Percentiles rank a stretch among this genome's conserved stretches.
Evolutionary conservation across 768 basidiomycete genomes (phyloP).

Genomic region (Candolleomyces aberdarensis): DNA sequence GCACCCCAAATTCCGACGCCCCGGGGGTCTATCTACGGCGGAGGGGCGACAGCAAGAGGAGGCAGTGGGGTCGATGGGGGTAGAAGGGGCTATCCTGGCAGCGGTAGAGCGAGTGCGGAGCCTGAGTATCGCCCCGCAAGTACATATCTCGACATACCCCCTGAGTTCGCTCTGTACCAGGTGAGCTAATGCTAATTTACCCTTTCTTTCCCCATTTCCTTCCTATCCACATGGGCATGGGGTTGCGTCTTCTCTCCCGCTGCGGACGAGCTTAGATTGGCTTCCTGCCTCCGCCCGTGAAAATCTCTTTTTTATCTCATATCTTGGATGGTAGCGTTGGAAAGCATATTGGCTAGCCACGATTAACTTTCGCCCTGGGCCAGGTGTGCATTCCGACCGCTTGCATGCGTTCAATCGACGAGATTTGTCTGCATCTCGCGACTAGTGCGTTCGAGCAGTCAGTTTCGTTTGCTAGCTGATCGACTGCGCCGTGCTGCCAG

Average conservation of each 20-base stretch:
- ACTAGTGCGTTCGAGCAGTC: neutral
- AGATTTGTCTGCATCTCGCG: neutral
- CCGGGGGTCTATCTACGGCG: neutral
- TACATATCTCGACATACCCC: slow-evolving; percentile 20
- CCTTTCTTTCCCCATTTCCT: neutral
- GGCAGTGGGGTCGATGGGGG: neutral
- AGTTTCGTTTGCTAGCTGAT: neutral
- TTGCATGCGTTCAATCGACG: slow-evolving; percentile 10
- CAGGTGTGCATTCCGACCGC: slow-evolving; percentile 13
- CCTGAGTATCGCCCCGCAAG: too few species aligned
- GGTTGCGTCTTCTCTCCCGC: slow-evolving; percentile 7
- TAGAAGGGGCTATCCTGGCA: neutral
- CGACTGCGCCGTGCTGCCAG: neutral
- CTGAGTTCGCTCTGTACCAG: slow-evolving; percentile 31
- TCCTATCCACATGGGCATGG: slow-evolving; percentile 5
- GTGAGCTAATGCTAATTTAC: slow-evolving; percentile 24
- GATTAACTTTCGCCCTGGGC: slow-evolving; percentile 12
- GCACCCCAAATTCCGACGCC: slow-evolving; percentile 1
- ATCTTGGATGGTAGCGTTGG: neutral
- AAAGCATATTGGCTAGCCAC: slow-evolving; percentile 5
- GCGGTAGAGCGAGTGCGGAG: neutral
- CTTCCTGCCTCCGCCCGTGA: slow-evolving; percentile 9
- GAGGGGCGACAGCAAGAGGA: neutral
- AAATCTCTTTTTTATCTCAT: slow-evolving; percentile 8
- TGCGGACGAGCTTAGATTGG: slow-evolving; percentile 21